A percentile compares a stretch with the other conserved stretches of the same genome.
These are phyloP conservation scores for Tricholomella constricta DNA, from an alignment of 768 basidiomycete species.

Conservation along the genomic window DNA sequence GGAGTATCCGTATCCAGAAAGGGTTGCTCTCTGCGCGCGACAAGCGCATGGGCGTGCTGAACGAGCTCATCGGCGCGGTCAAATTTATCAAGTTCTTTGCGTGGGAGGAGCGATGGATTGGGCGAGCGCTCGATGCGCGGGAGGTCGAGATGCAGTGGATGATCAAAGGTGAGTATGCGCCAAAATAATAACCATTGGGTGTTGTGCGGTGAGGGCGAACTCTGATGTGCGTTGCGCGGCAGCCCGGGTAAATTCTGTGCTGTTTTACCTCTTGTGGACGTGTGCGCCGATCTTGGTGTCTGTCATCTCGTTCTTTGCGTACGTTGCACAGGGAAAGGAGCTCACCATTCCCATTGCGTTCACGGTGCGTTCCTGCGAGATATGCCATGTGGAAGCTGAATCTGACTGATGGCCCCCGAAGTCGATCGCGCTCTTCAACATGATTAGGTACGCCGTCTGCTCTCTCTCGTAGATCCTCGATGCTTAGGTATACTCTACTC, in stretches of 20 bases:
- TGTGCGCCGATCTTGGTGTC: slow-evolving; percentile 80
- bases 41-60: slow-evolving; percentile 75
- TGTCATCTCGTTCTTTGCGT: slow-evolving; percentile 75
- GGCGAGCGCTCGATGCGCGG: slow-evolving; percentile 62
- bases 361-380: slow-evolving; percentile 51
- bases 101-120: slow-evolving; percentile 79
- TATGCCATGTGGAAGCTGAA: background rate
- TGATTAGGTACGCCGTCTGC: slow-evolving; percentile 62
- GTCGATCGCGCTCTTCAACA: slow-evolving; percentile 81
- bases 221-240: background rate
- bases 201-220: background rate
- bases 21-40: slow-evolving; percentile 64
- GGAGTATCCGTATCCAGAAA: slow-evolving; percentile 62
- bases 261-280: slow-evolving; percentile 75
- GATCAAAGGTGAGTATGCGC: slow-evolving; percentile 64
- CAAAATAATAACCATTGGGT: background rate
- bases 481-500: background rate
- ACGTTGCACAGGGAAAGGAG: slow-evolving; percentile 69
- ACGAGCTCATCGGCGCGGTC: slow-evolving; percentile 74
- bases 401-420: slow-evolving; percentile 21
- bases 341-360: slow-evolving; percentile 82
- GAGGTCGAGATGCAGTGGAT: slow-evolving; percentile 76
- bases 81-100: slow-evolving; percentile 87
- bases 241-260: slow-evolving; percentile 72
- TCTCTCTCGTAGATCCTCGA: background rate